Base-by-base conservation (phyloP, 108 stramenopile genomes). In the Stephanodiscus triporus region DNA sequence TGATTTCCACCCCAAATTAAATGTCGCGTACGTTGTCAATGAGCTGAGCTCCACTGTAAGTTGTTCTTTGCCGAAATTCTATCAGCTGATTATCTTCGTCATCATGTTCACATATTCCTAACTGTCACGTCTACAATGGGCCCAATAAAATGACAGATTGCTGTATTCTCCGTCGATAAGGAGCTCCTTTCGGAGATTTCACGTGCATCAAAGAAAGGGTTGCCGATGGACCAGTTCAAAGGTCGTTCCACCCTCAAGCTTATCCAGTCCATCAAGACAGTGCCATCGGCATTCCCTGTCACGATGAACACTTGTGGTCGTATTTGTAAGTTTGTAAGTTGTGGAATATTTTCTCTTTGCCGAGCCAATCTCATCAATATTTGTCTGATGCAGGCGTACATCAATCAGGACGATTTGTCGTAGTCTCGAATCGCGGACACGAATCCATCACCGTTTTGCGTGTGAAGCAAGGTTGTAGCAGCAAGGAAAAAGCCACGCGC, bases 361-460 rank as follows among this genome's bases (percentile, higher is more conserved):
- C 1, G n/a, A 20, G 23, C 51, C 32, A 34, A 5, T 34, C 32
- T 34, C 32, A 5, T 34, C 5, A 2, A 5, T 5, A 34, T 5
- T 5, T 17, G 30, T 8, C 20, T 50, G 10, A 29, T n/a, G 23
- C 38, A 70, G 68, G 70, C 62, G 88, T 94, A 11, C 95, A 97
- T 76, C 92, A 90, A 43, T 88, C 87, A 10, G 94, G 92, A 38
- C 77, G 92, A 16, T 96, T 92, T 62, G 95, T 97, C 14, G 72
- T 96, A 57, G 97, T 97, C 27, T 92, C 91, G 51, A 97, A 97
- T 76, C 89, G 97, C n/a, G 95, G 97, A n/a, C 97, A 96, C 69
- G 88, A 96, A 78, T 93, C 93, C 47, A 87, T 97, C 53, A 86
- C 95, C 26, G 89, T 96, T 6, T 96, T 95, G 69, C 76, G 84